Base-by-base conservation (phyloP, 1,139 yeast genomes). In the Candida dubliniensis region DNA sequence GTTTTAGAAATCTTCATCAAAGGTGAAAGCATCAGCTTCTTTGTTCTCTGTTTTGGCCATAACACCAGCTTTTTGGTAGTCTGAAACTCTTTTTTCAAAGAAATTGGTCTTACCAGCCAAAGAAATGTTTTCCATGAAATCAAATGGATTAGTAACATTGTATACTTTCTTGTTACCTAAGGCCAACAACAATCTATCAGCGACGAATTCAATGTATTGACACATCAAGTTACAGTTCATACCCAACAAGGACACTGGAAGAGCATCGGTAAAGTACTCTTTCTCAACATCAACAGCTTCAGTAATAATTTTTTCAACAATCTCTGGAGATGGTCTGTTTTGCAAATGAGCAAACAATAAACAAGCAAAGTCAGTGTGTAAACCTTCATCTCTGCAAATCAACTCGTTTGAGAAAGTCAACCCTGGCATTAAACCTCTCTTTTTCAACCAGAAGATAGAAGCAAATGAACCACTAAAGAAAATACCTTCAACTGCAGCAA, bases 11-110 rank as follows among this genome's bases (percentile, higher is more conserved):
- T 74, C 79, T 60, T 74, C 79, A 55, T 74, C 78, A 56, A 74
- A 74, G 26, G 77, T 59, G 59, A 74, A 73, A 42, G 60, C 67
- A 46, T 62, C 56, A 44, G 63, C 55, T 44, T 63, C 55, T 45
- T 66, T 58, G 45, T 66, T 67, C 45, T 57, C 61, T 49, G 69
- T 57, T 54, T 61, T 64, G 45, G 76, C 90, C 95, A 93, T 93
- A 60, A 93, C 99, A 74, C 98, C 98, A 45, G 98, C 98, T 77
- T 93, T 93, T 75, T 93, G 97, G 75, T 95, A 95, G 70, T 95
- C 99, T 49, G 96, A 87, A 50, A 93, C 99, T 72, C 98, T 87
- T 82, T 93, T 93, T 79, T 93, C 99, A 64, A 93, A 93, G 81
- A 95, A 93, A 77, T 93, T 93, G 58, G 99, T 91, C 81, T 93